Conservation (phyloP, 352 stramenopile species). For the Globisporangium paddicum region DNA sequence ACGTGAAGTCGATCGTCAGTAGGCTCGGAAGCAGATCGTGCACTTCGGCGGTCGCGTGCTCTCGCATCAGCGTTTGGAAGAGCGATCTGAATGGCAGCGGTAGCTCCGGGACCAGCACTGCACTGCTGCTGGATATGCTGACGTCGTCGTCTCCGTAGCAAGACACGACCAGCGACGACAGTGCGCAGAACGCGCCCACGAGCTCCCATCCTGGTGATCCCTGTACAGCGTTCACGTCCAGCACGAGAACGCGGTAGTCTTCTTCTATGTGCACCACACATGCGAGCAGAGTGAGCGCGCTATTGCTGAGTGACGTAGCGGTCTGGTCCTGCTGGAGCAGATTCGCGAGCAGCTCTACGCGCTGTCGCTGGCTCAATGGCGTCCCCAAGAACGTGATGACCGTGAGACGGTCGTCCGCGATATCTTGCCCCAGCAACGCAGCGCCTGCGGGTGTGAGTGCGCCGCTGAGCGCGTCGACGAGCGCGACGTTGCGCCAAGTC, state of each 20-base stretch:
- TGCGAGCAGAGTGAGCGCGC: conserved; percentile 33
- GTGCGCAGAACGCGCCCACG: conserved; percentile 36
- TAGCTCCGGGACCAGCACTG: conserved; percentile 2
- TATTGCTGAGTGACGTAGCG: conserved; percentile 4
- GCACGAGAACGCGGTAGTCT: conserved; percentile 47
- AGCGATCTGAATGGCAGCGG: conserved; percentile 40
- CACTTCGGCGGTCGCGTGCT: conserved; percentile 44
- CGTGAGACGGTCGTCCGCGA: conserved; percentile 45
- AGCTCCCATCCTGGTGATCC: conserved; percentile 12
- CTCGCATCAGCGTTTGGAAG: conserved; percentile 36
- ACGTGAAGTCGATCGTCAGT: conserved; percentile 48
- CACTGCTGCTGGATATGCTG: neutral
- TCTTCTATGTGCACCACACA: conserved; percentile 37
- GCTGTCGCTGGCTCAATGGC: conserved; percentile 20
- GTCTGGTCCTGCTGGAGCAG: conserved; percentile 21
- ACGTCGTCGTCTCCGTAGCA: conserved; percentile 19
- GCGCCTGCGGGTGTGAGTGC: conserved; percentile 27
- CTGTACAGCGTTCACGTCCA: conserved; percentile 26
- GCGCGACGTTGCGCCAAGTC: conserved; percentile 34
- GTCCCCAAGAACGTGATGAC: conserved; percentile 42
- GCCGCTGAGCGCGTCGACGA: conserved; percentile 29
- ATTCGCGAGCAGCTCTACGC: conserved; percentile 26
- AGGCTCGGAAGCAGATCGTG: conserved; percentile 56
- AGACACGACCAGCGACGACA: conserved; percentile 66
- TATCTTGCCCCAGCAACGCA: conserved; percentile 35